Base-by-base conservation (phyloP, 495 filamentous ascomycete genomes). In the Ascodesmis nigricans region DNA sequence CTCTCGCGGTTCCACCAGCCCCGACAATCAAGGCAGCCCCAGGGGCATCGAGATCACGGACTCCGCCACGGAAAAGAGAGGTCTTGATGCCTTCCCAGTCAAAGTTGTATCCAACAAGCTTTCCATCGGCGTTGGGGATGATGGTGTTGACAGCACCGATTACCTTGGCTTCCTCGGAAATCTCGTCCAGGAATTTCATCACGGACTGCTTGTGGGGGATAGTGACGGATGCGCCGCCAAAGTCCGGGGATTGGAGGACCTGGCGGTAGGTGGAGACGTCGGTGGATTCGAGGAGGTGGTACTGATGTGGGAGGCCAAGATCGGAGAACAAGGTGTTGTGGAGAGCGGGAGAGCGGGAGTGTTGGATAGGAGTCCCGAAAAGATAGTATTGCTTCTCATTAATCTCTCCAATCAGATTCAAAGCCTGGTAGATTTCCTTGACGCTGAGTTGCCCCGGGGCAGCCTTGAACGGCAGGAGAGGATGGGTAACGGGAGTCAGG, bases 111-210 rank as follows among this genome's bases (percentile, higher is more conserved):
- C 87, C 87, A 30, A 75, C 53, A 3, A 92, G 66, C 4, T 57
- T 65, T 4, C 44, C 36, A 21, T 55, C 55, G 7, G 58, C 58
- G 7, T 61, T 53, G 3, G 69, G 66, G 31, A 92, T 67, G 50
- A 99, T 72, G 26, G 87, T 99, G 60, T 99, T 99, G 43, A 99
- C 75, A 6, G 87, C 87, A 15, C 87, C 87, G 44, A 95, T 93
- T 33, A 70, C 57, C 38, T 64, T 64, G 10, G 81, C 90, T 33
- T 83, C 78, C 5, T 71, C 64, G 0, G 74, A 66, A 31, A 92
- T 59, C 35, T 74, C 67, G 49, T 95, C 83, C 15, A 95, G 60
- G 8, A 82, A 57, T 0, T 70, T 64, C 58, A 87, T 78, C 36
- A 93, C 71, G 53, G 83, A 77, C 6, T 90, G 59, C 57, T 99